These are phyloP conservation scores for Camptophora hylomeconis DNA, from an alignment of 2,329 filamentous ascomycete species.

Conservation along the genomic window DNA sequence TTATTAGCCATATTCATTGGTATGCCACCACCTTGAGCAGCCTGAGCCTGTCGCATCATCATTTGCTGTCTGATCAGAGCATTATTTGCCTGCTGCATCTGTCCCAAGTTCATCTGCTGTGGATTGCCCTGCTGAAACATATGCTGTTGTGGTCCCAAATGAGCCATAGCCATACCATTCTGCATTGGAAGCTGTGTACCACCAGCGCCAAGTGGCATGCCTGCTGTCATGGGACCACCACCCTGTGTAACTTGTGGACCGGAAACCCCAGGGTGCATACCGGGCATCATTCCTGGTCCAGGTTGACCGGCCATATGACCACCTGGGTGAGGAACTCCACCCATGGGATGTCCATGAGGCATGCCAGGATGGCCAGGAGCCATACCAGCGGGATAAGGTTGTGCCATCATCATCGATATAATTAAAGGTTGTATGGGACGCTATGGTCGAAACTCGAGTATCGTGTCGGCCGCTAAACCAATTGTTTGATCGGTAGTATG, in stretches of 20 bases:
- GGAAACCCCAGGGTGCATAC: conserved; percentile 49
- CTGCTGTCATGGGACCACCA: conserved; percentile 50
- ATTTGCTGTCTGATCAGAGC: conserved; percentile 17
- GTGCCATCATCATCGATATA: conserved; percentile 43
- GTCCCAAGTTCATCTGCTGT: conserved; percentile 14
- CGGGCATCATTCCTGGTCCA: conserved; percentile 41
- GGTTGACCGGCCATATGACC: conserved; percentile 35
- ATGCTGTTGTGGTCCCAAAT: conserved; percentile 44
- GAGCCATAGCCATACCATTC: conserved; percentile 45
- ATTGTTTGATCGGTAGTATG: too few species aligned
- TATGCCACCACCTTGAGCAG: conserved; percentile 13
- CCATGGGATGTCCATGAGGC: conserved; percentile 49
- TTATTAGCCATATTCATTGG: conserved; percentile 13
- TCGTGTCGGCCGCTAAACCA: too few species aligned
- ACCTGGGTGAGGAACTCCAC: conserved; percentile 42
- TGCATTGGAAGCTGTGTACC: conserved; percentile 37
- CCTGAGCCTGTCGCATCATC: conserved; percentile 22
- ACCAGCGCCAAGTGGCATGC: conserved; percentile 44
- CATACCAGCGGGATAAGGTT: conserved; percentile 46
- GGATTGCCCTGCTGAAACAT: conserved; percentile 37
- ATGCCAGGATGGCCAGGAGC: conserved; percentile 41
- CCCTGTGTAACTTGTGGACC: conserved; percentile 48
- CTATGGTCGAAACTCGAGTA: too few species aligned
- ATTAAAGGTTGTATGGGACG: too few species aligned
- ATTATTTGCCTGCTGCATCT: conserved; percentile 18